Percentiles rank a stretch among this genome's conserved stretches.
Conservation (phyloP, 1,139 yeast species). For the Lodderomyces parapsilosis region DNA sequence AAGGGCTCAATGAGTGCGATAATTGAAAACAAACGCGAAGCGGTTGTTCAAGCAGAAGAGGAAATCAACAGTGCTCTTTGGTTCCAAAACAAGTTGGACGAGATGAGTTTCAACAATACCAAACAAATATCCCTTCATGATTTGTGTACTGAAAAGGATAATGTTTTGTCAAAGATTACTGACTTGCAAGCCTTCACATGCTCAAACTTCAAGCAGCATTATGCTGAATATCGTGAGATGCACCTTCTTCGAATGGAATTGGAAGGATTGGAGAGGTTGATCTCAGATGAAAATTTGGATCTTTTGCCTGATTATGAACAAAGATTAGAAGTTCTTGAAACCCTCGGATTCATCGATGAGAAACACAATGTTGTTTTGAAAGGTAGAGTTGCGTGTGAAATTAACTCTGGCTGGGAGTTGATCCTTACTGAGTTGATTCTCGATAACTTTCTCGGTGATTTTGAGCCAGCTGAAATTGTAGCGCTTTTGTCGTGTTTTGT, state of each 20-base stretch:
- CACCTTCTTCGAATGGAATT: slow-evolving; percentile 51
- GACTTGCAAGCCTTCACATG: slow-evolving; percentile 27
- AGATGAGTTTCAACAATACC: slow-evolving; percentile 40
- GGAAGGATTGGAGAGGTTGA: slow-evolving; percentile 53
- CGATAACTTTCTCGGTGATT: slow-evolving; percentile 89
- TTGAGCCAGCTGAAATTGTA: slow-evolving; percentile 94
- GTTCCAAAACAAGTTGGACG: slow-evolving; percentile 48
- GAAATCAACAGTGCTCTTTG: slow-evolving; percentile 41
- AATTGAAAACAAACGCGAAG: slow-evolving; percentile 42
- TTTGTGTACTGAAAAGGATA: slow-evolving; percentile 43
- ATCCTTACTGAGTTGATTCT: slow-evolving; percentile 84
- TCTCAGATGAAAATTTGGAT: slow-evolving; percentile 87
- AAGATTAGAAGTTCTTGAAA: slow-evolving; percentile 71
- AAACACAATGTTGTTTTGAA: slow-evolving; percentile 76
- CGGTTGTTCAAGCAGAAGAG: slow-evolving; percentile 39
- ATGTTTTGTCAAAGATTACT: slow-evolving; percentile 35
- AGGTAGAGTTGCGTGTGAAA: slow-evolving; percentile 85
- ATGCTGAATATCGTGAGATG: slow-evolving; percentile 45
- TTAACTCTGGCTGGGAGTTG: slow-evolving; percentile 88
- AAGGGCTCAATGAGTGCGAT: slow-evolving; percentile 42
- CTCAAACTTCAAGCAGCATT: slow-evolving; percentile 49
- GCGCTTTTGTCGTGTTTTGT: slow-evolving; percentile 90
- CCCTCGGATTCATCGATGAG: slow-evolving; percentile 73
- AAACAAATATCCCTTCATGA: slow-evolving; percentile 57
- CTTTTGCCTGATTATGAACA: slow-evolving; percentile 92